These are phyloP conservation scores for Triglochin maritima DNA, from an alignment of 106 monocot genomes.

Conservation along the genomic window DNA sequence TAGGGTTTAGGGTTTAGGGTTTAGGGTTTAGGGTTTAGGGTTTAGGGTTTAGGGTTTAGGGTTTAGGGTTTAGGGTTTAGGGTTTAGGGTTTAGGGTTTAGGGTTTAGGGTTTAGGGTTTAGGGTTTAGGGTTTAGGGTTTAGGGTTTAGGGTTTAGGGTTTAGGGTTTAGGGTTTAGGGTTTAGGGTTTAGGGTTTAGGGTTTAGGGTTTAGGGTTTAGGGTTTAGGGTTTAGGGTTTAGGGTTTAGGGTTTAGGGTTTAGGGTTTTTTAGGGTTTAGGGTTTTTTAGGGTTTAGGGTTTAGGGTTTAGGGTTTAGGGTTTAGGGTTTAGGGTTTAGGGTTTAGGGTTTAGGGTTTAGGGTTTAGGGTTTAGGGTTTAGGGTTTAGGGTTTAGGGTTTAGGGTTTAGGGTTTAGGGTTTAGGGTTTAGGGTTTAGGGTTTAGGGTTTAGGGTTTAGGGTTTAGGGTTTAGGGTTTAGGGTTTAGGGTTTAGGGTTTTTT, in stretches of 20 bases:
- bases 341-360: constrained; percentile 3
- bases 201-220: constrained; percentile 3
- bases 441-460: constrained; percentile 6
- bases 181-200: constrained; percentile 1
- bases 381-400: constrained; percentile 2
- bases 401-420: constrained; percentile 3
- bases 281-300: too few relatives aligned
- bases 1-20: too few relatives aligned
- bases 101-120: constrained; percentile 1
- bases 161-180: background rate
- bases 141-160: constrained; percentile 3
- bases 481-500: constrained; percentile 1
- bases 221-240: constrained; percentile 3
- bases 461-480: constrained; percentile 4
- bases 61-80: background rate
- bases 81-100: background rate
- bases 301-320: constrained; percentile 2
- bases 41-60: constrained; percentile 1
- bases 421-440: constrained; percentile 3
- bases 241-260: background rate
- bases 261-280: too few relatives aligned
- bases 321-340: constrained; percentile 3
- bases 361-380: constrained; percentile 3
- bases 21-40: background rate
- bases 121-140: constrained; percentile 3